Conservation (phyloP, 2,329 filamentous ascomycete species). For the Fusarium setosum region DNA sequence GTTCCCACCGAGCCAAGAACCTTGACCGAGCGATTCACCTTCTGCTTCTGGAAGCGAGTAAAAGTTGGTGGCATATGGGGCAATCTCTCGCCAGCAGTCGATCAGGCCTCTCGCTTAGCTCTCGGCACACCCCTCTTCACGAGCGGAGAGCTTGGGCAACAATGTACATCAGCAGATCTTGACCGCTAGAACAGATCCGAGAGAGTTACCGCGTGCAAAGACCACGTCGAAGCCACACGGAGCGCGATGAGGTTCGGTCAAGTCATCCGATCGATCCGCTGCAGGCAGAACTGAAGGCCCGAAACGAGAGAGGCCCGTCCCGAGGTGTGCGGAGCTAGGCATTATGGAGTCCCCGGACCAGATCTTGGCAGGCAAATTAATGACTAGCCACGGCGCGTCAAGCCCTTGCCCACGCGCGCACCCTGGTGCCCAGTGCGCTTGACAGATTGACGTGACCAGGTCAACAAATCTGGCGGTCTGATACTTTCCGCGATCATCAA, state of each 20-base stretch:
- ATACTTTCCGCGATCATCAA: constrained; percentile 18
- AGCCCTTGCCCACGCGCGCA: constrained; percentile 15
- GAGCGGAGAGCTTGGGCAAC: constrained; percentile 10
- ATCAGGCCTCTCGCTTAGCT: background rate
- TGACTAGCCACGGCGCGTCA: constrained; percentile 15
- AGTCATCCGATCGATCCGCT: constrained; percentile 27
- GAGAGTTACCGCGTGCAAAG: constrained; percentile 27
- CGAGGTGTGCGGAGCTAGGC: constrained; percentile 28
- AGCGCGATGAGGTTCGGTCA: constrained; percentile 22
- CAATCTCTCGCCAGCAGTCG: background rate
- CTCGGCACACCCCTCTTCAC: background rate
- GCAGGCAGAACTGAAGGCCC: constrained; percentile 23
- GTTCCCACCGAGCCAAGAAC: constrained; percentile 6
- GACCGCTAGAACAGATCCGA: background rate
- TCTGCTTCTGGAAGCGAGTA: constrained; percentile 36
- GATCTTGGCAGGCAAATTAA: constrained; percentile 22
- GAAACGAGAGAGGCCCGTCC: constrained; percentile 35
- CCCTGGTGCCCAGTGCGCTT: constrained; percentile 14
- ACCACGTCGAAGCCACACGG: constrained; percentile 15
- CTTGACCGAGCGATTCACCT: constrained; percentile 22
- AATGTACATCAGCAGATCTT: constrained; percentile 7
- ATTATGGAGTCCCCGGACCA: constrained; percentile 32
- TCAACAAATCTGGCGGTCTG: constrained; percentile 30
- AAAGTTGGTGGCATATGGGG: constrained; percentile 5
- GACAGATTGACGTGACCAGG: constrained; percentile 27